Percentiles rank a stretch among this genome's conserved stretches.
Evolutionary conservation across 2,329 filamentous ascomycete genomes (phyloP).

Genomic region (Fusarium tjaetaba): DNA sequence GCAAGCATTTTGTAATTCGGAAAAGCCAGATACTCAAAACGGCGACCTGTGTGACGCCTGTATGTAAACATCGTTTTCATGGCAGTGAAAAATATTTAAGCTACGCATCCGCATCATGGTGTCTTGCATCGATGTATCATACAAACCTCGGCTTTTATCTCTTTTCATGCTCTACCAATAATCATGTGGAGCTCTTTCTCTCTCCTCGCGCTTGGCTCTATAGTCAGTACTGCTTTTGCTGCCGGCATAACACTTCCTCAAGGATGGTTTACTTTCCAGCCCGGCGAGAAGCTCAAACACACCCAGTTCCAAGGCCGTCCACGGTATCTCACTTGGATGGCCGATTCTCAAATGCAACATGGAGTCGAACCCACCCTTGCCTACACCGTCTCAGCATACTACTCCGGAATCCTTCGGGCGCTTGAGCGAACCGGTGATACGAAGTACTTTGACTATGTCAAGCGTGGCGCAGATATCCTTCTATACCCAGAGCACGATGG

Average conservation of each 20-base stretch:
- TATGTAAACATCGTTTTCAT: not conserved
- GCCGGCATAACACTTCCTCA: slow-evolving; percentile 6
- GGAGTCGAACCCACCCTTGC: slow-evolving; percentile 41
- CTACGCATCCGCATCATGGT: no score
- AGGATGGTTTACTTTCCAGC: slow-evolving; percentile 29
- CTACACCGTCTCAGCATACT: slow-evolving; percentile 36
- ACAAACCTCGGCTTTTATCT: not conserved
- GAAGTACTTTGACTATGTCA: slow-evolving; percentile 41
- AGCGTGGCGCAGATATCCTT: slow-evolving; percentile 36
- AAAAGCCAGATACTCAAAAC: not conserved
- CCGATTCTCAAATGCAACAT: slow-evolving; percentile 43
- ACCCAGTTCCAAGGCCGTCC: slow-evolving; percentile 23
- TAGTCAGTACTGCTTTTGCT: not conserved
- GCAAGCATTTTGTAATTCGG: not conserved
- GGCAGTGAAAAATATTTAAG: not conserved
- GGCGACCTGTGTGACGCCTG: no score
- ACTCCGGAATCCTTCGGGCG: slow-evolving; percentile 22
- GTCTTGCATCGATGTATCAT: no score
- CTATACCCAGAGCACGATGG: slow-evolving; percentile 38
- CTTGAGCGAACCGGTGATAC: slow-evolving; percentile 37
- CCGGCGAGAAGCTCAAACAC: slow-evolving; percentile 13
- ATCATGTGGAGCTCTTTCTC: not conserved
- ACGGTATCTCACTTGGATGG: slow-evolving; percentile 43
- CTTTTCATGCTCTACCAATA: no score
- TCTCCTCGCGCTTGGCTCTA: not conserved